phyloP scores from a whole-genome alignment of 805 yeast species.

The Candida ficus region DNA sequence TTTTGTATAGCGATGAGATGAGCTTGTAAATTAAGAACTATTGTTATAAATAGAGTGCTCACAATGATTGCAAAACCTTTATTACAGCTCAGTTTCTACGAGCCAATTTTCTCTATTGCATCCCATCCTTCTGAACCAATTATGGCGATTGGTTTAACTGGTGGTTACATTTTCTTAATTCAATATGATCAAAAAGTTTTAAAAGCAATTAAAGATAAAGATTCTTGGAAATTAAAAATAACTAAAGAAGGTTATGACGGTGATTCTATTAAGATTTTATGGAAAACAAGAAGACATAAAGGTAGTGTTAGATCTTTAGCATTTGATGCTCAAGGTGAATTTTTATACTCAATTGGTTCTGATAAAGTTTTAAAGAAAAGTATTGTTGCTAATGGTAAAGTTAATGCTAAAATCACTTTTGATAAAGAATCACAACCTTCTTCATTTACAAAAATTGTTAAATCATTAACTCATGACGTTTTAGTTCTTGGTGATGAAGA shows the following conservation, averaged over 20 bases:
- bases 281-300: conserved; percentile 91
- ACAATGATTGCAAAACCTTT: conserved; percentile 22
- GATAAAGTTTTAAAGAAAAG: conserved; percentile 80
- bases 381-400: conserved; percentile 66
- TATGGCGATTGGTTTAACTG: conserved; percentile 68
- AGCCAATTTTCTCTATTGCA: conserved; percentile 70
- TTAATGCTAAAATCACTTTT: conserved; percentile 44
- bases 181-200: conserved; percentile 44
- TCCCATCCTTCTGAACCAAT: conserved; percentile 73
- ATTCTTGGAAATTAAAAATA: conserved; percentile 20
- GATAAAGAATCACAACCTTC: conserved; percentile 8
- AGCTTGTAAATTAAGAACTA: background rate
- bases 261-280: conserved; percentile 28
- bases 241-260: conserved; percentile 18
- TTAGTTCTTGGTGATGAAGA: conserved; percentile 60
- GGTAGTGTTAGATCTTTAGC: conserved; percentile 75
- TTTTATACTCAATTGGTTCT: conserved; percentile 66
- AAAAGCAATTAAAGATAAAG: conserved; percentile 20
- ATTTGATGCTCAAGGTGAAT: conserved; percentile 48
- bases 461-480: conserved; percentile 32
- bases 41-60: background rate
- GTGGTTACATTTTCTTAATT: conserved; percentile 67
- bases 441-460: conserved; percentile 29
- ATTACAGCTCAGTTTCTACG: conserved; percentile 36
- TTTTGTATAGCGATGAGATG: conserved; percentile 2